These are phyloP conservation scores for Phytophthora macrochlamydospora DNA, from an alignment of 352 stramenopile genomes.

Conservation along the genomic window DNA sequence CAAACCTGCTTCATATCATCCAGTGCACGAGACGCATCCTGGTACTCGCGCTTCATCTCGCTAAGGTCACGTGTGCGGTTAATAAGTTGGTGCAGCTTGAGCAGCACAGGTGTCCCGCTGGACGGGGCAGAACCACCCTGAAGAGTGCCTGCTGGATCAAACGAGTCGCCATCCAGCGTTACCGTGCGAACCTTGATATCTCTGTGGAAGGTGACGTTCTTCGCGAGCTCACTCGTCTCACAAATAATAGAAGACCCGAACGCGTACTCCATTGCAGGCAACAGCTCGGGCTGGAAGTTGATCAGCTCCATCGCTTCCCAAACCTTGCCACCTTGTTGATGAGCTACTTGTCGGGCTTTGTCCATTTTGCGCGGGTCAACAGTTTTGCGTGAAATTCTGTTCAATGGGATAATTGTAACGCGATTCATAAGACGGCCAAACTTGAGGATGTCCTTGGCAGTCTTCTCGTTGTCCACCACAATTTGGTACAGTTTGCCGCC, in stretches of 20 bases:
- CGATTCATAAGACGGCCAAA: slow-evolving; percentile 95
- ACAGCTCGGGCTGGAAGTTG: slow-evolving; percentile 95
- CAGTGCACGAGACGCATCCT: slow-evolving; percentile 60
- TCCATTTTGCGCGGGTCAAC: slow-evolving; percentile 79
- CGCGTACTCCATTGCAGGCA: slow-evolving; percentile 97
- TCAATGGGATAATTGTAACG: slow-evolving; percentile 99
- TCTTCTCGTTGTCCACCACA: slow-evolving; percentile 99
- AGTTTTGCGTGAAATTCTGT: slow-evolving; percentile 93
- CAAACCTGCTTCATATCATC: slow-evolving; percentile 75
- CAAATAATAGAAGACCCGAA: slow-evolving; percentile 99
- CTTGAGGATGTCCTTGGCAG: slow-evolving; percentile 97
- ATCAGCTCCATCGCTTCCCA: slow-evolving; percentile 96
- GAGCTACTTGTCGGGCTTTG: slow-evolving; percentile 85
- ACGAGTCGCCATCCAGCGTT: slow-evolving; percentile 98
- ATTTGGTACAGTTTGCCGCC: slow-evolving; percentile 99
- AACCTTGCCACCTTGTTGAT: slow-evolving; percentile 90
- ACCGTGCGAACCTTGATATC: slow-evolving; percentile 97
- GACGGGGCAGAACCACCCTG: slow-evolving; percentile 88
- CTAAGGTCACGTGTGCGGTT: slow-evolving; percentile 68
- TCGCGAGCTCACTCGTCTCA: slow-evolving; percentile 92
- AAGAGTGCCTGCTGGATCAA: slow-evolving; percentile 97
- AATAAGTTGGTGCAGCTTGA: slow-evolving; percentile 85
- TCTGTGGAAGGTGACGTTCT: slow-evolving; percentile 86
- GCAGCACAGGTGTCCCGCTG: slow-evolving; percentile 72
- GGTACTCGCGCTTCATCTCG: slow-evolving; percentile 71